phyloP scores from a whole-genome alignment of 1,139 yeast genomes.

The Tardiomyces depauwii region DNA sequence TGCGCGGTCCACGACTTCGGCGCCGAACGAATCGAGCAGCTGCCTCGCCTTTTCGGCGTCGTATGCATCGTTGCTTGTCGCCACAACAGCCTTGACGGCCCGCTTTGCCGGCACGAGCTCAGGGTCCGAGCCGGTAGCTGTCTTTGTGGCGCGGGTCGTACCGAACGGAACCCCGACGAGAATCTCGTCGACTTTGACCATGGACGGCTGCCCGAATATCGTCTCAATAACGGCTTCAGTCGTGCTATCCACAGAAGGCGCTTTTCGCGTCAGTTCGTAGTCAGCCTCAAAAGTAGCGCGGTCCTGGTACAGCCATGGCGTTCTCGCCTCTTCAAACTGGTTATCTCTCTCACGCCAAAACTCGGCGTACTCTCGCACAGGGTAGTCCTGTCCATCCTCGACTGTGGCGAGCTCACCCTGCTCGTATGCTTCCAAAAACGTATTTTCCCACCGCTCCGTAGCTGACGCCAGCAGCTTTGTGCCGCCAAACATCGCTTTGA shows the following conservation, averaged over 20 bases:
- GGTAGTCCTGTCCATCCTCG: conserved; percentile 2
- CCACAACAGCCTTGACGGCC: conserved; percentile 44
- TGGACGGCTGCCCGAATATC: conserved; percentile 12
- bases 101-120: conserved; percentile 20
- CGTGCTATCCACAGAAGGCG: conserved; percentile 8
- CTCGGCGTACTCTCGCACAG: conserved; percentile 2
- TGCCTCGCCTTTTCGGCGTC: conserved; percentile 33
- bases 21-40: conserved; percentile 34
- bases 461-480: conserved; percentile 41
- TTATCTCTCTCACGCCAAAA: conserved; percentile 3
- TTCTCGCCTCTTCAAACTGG: not conserved
- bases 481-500: conserved; percentile 47
- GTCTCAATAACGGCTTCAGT: conserved; percentile 9
- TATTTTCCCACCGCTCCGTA: conserved; percentile 45
- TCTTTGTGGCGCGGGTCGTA: conserved; percentile 11
- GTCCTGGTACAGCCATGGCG: not conserved
- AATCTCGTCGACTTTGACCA: conserved; percentile 16
- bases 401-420: conserved; percentile 30
- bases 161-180: conserved; percentile 3
- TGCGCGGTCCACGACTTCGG: conserved; percentile 35
- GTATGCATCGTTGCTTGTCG: conserved; percentile 40
- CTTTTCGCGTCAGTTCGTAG: conserved; percentile 17
- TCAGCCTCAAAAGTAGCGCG: conserved; percentile 14
- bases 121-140: conserved; percentile 6
- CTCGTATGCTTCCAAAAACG: conserved; percentile 42